Evolutionary conservation across 345 rosid species (phyloP), one percentile per base, ranked within the genome.

Genomic region (Xanthoceras sorbifolium): DNA sequence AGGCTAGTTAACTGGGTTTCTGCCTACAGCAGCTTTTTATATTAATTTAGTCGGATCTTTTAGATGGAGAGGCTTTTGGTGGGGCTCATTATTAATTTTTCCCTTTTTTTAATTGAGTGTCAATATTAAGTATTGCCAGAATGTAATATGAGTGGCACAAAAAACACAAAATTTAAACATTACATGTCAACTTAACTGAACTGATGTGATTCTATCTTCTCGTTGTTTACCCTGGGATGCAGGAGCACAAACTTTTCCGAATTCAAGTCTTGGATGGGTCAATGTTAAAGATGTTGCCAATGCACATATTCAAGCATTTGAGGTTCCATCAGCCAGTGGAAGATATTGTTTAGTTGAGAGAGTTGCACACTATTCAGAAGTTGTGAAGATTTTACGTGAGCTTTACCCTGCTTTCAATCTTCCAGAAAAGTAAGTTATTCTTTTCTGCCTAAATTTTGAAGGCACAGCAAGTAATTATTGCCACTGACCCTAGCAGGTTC

Each of bases 271-370:
- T 57, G 97, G 98, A 71, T 94, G 97, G 95, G 86, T 94, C 5
- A 90, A 93, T 69, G 95, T 94, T 32, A 89, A 86, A 82, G 97
- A 94, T 83, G 97, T 94, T 69, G 97, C 97, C 0, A 84, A 83
- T 76, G 97, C 97, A 15, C 98, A 94, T 25, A 88, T 94, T 72
- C 91, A 86, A 80, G 98, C 98, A 60, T 89, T 89, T 77, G 97
- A 94, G 83, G 84, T 85, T 82, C 90, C 95, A 48, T 83, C 84
- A 42, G 97, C 97, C 32, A 87, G 74, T 74, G 97, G 98, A 73
- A 88, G 98, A 85, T 86, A 91, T 74, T 91, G 93, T 84, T 75
- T 93, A 84, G 97, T 90, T 48, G 97, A 93, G 84, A 91, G 85
- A 77, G 89, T 90, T 81, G 89, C 82, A 17, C 98, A 93, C 79